A percentile compares a stretch with the other conserved stretches of the same genome.
Evolutionary conservation across 345 rosid genomes (phyloP).

Genomic region (Garcia nutans): DNA sequence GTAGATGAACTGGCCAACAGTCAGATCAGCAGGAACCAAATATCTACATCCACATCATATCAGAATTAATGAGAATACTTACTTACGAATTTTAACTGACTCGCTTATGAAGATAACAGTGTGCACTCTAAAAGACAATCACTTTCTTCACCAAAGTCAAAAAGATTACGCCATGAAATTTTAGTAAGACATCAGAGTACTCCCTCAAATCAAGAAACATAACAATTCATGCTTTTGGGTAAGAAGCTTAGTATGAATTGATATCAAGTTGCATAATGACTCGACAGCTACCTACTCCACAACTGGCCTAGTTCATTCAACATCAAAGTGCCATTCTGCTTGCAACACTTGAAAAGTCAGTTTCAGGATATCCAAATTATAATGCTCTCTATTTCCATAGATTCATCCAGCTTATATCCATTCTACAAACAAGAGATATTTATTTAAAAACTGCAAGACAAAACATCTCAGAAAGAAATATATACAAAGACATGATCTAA

Average conservation of each 20-base stretch:
- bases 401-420: not conserved
- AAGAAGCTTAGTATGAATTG: not conserved
- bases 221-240: not conserved
- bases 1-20: conserved; percentile 80
- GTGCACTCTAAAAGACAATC: not conserved
- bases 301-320: not conserved
- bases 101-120: not conserved
- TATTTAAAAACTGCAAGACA: not conserved
- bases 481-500: too few species aligned
- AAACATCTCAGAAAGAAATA: not conserved
- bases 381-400: not conserved
- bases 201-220: not conserved
- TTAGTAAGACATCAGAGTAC: not conserved
- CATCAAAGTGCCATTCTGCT: not conserved
- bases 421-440: not conserved
- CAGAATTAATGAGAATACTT: not conserved
- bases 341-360: not conserved
- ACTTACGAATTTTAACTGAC: too few species aligned
- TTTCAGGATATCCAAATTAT: too few species aligned
- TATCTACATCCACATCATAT: not conserved
- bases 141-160: not conserved
- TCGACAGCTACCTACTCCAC: not conserved
- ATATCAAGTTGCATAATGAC: not conserved
- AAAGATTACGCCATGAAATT: not conserved
- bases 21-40: conserved; percentile 81